Evolutionary conservation across 805 yeast species (phyloP).

Genomic region (Yarrowia sp.): DNA sequence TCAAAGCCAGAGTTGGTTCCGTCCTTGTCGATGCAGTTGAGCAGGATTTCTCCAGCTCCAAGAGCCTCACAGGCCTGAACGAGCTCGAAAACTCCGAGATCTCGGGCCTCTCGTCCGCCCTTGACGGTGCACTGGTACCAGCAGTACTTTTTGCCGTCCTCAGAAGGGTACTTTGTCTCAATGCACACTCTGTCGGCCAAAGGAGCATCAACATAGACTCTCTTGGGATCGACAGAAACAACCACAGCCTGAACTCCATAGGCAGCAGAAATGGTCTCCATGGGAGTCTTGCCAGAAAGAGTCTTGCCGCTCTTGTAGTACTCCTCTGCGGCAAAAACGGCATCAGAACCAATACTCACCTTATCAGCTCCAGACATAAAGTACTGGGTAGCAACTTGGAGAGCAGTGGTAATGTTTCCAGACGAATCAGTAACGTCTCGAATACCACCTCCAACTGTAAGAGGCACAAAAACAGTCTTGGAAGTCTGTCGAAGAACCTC

Average conservation of each 20-base stretch:
- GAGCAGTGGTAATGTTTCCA: slow-evolving; percentile 73
- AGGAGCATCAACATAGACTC: slow-evolving; percentile 70
- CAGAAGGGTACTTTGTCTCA: slow-evolving; percentile 65
- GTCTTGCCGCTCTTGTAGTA: slow-evolving; percentile 57
- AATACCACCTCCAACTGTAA: slow-evolving; percentile 98
- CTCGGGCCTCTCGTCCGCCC: slow-evolving; percentile 91
- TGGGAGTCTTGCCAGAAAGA: slow-evolving; percentile 77
- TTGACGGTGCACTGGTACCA: slow-evolving; percentile 95
- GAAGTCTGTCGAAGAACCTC: slow-evolving; percentile 82
- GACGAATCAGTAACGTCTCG: slow-evolving; percentile 80
- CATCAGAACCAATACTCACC: slow-evolving; percentile 96
- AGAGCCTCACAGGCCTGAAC: slow-evolving; percentile 83
- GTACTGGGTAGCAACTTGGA: slow-evolving; percentile 85
- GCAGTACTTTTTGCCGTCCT: slow-evolving; percentile 82
- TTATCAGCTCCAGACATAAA: slow-evolving; percentile 98
- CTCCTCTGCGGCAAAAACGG: slow-evolving; percentile 85
- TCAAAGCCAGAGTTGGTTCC: slow-evolving; percentile 96
- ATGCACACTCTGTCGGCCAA: slow-evolving; percentile 51
- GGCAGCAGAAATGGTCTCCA: slow-evolving; percentile 85
- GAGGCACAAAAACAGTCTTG: slow-evolving; percentile 88
- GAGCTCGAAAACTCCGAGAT: slow-evolving; percentile 86
- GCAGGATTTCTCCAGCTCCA: slow-evolving; percentile 93
- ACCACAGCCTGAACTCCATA: slow-evolving; percentile 98
- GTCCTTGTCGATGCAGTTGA: slow-evolving; percentile 95
- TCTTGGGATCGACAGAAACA: slow-evolving; percentile 95